phyloP scores from a whole-genome alignment of 2,329 filamentous ascomycete genomes.

The Trichothecium roseum region DNA sequence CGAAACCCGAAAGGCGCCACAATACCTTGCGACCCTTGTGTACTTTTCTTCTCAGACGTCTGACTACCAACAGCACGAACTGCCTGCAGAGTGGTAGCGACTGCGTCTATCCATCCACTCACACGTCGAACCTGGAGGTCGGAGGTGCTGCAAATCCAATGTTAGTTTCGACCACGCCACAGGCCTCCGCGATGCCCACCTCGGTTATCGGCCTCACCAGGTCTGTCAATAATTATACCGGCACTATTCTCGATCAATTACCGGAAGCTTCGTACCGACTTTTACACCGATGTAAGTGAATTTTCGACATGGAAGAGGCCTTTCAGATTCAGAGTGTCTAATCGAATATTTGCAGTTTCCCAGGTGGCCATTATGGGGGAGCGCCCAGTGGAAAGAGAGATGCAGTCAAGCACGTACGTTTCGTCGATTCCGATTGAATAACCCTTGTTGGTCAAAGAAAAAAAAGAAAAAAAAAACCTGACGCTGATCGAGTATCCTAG shows the following conservation, averaged over 20 bases:
- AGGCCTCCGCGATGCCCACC: not conserved
- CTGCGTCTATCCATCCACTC: conserved; percentile 22
- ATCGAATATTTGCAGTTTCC: conserved; percentile 18
- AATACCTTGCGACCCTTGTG: not conserved
- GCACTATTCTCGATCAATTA: conserved; percentile 18
- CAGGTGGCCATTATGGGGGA: conserved; percentile 30
- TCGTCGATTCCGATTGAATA: no score
- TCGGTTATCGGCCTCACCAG: conserved; percentile 8
- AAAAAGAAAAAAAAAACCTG: not conserved
- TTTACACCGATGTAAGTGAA: conserved; percentile 17
- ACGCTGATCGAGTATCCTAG: conserved; percentile 16
- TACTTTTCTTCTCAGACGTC: not conserved
- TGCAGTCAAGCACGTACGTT: conserved; percentile 19
- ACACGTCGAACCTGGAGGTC: not conserved
- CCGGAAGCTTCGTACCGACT: conserved; percentile 19
- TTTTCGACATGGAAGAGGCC: not conserved
- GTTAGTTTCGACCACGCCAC: not conserved
- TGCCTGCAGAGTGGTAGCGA: conserved; percentile 33
- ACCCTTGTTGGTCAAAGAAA: no score
- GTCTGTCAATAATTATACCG: conserved; percentile 17
- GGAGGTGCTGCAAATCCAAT: not conserved
- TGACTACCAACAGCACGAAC: conserved; percentile 22
- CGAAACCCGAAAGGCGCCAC: not conserved
- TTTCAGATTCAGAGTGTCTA: not conserved
- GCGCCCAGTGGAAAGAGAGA: conserved; percentile 24